These are phyloP conservation scores for Heliamphora pulchella DNA, from an alignment of 179 eudicot genomes.

Conservation along the genomic window DNA sequence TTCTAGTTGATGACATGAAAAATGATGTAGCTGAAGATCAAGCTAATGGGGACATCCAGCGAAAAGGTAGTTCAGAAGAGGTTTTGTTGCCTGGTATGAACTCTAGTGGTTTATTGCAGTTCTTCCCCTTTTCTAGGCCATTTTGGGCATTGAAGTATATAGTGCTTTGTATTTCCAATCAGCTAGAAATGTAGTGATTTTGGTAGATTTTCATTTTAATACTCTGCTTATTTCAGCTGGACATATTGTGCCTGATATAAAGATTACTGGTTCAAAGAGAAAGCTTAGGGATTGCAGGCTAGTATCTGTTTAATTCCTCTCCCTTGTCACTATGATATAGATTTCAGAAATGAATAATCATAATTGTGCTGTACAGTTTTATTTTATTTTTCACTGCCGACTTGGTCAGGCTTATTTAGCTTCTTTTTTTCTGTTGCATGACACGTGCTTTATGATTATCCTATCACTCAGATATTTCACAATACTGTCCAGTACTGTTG, in stretches of 20 bases:
- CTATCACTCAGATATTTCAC: neutral
- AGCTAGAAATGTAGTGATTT: neutral
- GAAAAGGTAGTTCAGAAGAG: conserved; percentile 25
- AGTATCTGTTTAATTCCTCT: neutral
- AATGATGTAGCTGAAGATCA: conserved; percentile 24
- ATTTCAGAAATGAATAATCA: neutral
- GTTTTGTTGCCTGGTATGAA: conserved; percentile 30
- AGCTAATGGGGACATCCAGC: conserved; percentile 26
- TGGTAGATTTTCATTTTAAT: neutral
- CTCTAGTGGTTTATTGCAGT: neutral
- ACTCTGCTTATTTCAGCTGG: conserved; percentile 22
- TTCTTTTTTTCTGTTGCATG: neutral
- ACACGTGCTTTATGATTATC: conserved; percentile 3
- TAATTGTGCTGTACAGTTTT: neutral
- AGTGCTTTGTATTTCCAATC: neutral
- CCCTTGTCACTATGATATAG: neutral
- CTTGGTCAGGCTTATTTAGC: conserved; percentile 3
- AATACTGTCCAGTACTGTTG: neutral
- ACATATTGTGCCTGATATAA: conserved; percentile 27
- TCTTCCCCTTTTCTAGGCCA: neutral
- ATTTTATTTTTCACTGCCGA: neutral
- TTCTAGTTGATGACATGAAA: conserved; percentile 23
- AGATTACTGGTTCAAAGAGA: conserved; percentile 50
- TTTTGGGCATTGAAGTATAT: neutral
- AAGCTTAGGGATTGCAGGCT: conserved; percentile 50